These are phyloP conservation scores for Pestalotiopsis sp. DNA, from an alignment of 2,329 filamentous ascomycete genomes.

Conservation along the genomic window DNA sequence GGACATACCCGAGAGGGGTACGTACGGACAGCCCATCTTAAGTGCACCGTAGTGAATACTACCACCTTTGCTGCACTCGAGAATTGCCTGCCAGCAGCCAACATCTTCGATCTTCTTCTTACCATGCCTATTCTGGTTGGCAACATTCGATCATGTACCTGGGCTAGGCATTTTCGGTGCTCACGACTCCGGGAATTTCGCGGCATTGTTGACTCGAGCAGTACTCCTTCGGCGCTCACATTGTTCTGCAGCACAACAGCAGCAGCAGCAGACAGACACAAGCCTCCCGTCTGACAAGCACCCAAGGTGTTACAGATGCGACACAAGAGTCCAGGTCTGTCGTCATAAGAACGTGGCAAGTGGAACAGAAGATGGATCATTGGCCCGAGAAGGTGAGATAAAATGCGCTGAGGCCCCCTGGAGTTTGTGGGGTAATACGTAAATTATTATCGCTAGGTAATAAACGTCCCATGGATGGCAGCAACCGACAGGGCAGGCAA, in stretches of 20 bases:
- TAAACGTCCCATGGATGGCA: neutral
- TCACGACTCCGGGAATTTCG: no score
- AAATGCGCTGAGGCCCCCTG: neutral
- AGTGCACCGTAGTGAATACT: neutral
- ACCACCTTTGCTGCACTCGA: neutral
- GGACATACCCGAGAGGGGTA: neutral
- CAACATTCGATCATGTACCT: no score
- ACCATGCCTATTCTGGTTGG: no score
- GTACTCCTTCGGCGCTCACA: neutral
- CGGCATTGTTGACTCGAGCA: no score
- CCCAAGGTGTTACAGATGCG: neutral
- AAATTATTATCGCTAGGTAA: neutral
- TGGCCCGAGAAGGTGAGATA: neutral
- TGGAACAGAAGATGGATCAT: neutral
- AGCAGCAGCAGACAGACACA: neutral
- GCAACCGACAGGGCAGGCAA: neutral
- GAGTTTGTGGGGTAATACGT: neutral
- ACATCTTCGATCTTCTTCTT: no score
- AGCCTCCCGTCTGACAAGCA: neutral
- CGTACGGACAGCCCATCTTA: neutral
- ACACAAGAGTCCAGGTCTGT: neutral
- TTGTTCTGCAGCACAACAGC: neutral
- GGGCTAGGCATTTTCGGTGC: no score
- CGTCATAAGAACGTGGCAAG: neutral
- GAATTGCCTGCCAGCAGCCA: neutral